A percentile compares a stretch with the other conserved stretches of the same genome.
These are phyloP conservation scores for Warburgia ugandensis DNA, from an alignment of 164 flowering plant genomes.

Conservation along the genomic window DNA sequence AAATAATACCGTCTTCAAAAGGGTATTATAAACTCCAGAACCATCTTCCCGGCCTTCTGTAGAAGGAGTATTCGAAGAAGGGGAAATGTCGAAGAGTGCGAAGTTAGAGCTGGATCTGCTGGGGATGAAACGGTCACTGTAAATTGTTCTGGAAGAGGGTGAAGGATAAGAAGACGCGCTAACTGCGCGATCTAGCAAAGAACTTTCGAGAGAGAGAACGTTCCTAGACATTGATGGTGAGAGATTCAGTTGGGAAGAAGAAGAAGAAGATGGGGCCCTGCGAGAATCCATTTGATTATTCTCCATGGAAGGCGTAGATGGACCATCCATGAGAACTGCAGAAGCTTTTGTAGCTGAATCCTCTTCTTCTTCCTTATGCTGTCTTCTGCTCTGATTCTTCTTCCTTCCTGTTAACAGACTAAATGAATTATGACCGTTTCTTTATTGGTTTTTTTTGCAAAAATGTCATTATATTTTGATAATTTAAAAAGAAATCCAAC, in stretches of 20 bases:
- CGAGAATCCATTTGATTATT: no score
- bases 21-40: constrained; percentile 44
- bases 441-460: no score
- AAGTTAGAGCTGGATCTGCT: constrained; percentile 80
- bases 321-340: no score
- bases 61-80: constrained; percentile 22
- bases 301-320: no score
- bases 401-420: no score
- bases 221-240: constrained; percentile 28
- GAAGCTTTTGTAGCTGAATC: no score
- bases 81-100: constrained; percentile 48
- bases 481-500: no score
- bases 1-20: constrained; percentile 55
- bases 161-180: constrained; percentile 32
- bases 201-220: constrained; percentile 20
- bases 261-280: no score
- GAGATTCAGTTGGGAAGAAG: constrained; percentile 25
- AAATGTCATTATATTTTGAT: no score
- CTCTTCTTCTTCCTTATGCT: no score
- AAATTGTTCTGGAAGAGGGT: constrained; percentile 54
- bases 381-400: no score
- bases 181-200: constrained; percentile 23
- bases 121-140: constrained; percentile 89
- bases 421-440: no score
- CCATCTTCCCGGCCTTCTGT: constrained; percentile 41